phyloP scores from a whole-genome alignment of 2,329 filamentous ascomycete genomes.

The Tolypocladium tundrense region DNA sequence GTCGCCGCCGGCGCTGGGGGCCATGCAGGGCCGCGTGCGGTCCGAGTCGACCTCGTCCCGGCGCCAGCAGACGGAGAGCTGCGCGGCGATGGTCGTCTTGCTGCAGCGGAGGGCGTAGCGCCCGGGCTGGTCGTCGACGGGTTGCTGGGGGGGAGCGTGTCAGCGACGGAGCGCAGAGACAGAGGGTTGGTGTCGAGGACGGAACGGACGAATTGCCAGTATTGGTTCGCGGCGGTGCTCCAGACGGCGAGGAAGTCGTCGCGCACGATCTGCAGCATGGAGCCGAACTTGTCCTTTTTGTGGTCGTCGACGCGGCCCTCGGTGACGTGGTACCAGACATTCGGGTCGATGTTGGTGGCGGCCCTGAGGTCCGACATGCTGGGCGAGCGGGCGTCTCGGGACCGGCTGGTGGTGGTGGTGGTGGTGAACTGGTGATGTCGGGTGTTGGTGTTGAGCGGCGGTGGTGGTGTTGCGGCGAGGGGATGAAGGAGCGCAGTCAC shows the following conservation, averaged over 20 bases:
- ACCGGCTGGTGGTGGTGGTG: neutral
- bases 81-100: constrained; percentile 14
- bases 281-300: constrained; percentile 9
- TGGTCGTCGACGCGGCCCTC: constrained; percentile 23
- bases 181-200: too few relatives aligned
- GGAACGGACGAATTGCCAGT: neutral
- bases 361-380: constrained; percentile 7
- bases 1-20: constrained; percentile 11
- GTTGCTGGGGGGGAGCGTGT: constrained; percentile 10
- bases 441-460: neutral
- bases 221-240: neutral
- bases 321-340: constrained; percentile 24
- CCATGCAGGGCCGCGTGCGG: constrained; percentile 19
- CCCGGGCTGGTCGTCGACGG: constrained; percentile 13
- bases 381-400: neutral
- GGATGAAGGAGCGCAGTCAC: neutral
- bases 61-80: constrained; percentile 19
- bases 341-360: constrained; percentile 18
- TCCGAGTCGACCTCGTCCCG: constrained; percentile 11
- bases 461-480: neutral
- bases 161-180: neutral
- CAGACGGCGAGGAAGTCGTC: neutral
- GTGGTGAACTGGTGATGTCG: too few relatives aligned
- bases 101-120: constrained; percentile 21
- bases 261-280: constrained; percentile 9